A percentile compares a stretch with the other conserved stretches of the same genome.
These are phyloP conservation scores for Pythium folliculosum DNA, from an alignment of 352 stramenopile species.

Conservation along the genomic window DNA sequence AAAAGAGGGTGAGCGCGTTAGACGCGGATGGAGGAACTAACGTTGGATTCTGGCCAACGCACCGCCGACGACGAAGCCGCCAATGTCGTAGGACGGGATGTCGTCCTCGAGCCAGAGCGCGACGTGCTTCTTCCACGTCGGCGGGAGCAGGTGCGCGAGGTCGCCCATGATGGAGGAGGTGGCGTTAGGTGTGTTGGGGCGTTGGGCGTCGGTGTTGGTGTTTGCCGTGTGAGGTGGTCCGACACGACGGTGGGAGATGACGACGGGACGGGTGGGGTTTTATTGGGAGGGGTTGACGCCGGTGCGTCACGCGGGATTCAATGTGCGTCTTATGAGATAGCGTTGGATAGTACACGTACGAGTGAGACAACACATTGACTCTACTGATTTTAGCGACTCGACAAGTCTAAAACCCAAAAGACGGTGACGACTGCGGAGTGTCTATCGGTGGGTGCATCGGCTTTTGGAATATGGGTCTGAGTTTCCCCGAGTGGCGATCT, in stretches of 20 bases:
- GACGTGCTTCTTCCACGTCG: conserved; percentile 86
- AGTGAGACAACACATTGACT: conserved; percentile 12
- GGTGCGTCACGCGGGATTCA: conserved; percentile 2
- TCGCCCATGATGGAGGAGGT: conserved; percentile 32
- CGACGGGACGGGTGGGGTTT: background rate
- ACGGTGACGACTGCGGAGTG: background rate
- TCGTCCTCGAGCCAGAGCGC: conserved; percentile 96
- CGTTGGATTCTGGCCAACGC: too few species aligned
- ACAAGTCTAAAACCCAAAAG: conserved; percentile 1
- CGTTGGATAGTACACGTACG: background rate
- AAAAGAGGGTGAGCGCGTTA: too few species aligned
- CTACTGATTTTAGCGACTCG: too few species aligned
- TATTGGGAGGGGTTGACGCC: background rate
- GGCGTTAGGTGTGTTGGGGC: too few species aligned
- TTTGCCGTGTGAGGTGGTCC: background rate
- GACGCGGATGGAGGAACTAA: too few species aligned
- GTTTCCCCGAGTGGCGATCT: background rate
- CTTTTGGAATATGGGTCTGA: conserved; percentile 2
- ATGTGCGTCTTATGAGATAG: conserved; percentile 13
- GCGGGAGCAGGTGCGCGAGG: conserved; percentile 70
- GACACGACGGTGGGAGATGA: conserved; percentile 1
- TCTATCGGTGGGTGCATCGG: background rate
- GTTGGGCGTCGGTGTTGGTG: background rate
- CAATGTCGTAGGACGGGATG: conserved; percentile 96
- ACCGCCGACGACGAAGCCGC: conserved; percentile 96